A percentile compares a stretch with the other conserved stretches of the same genome.
These are phyloP conservation scores for Rossbeevera mucosa DNA, from an alignment of 768 basidiomycete genomes.

Conservation along the genomic window DNA sequence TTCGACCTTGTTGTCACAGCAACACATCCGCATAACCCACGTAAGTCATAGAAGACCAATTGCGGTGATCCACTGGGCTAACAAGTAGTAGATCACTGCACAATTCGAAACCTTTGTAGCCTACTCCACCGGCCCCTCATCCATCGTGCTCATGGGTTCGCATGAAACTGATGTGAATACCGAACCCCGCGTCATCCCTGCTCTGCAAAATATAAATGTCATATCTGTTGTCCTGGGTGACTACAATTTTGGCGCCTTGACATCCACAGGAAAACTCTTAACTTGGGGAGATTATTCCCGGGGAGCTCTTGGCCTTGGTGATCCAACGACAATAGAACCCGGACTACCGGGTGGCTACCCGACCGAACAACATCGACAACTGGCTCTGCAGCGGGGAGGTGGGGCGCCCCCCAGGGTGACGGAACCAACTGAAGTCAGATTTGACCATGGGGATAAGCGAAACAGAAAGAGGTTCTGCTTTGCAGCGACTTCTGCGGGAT, in stretches of 20 bases:
- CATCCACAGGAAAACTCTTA: constrained; percentile 64
- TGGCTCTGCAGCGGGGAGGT: constrained; percentile 21
- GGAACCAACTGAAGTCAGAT: constrained; percentile 67
- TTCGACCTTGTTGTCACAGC: constrained; percentile 35
- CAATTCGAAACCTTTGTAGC: constrained; percentile 79
- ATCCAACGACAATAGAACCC: constrained; percentile 49
- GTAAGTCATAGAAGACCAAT: constrained; percentile 41
- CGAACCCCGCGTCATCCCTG: constrained; percentile 60
- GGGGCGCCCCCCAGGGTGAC: constrained; percentile 39
- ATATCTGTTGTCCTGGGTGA: constrained; percentile 91
- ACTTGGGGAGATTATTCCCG: constrained; percentile 77
- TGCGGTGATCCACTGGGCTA: not conserved
- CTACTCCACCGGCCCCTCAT: constrained; percentile 66
- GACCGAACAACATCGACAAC: constrained; percentile 33
- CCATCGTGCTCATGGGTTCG: constrained; percentile 72
- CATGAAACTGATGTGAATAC: constrained; percentile 39
- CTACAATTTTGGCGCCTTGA: constrained; percentile 88
- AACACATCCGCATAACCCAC: constrained; percentile 66
- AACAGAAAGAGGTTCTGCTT: constrained; percentile 69
- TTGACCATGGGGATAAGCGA: constrained; percentile 53
- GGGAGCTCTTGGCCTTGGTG: constrained; percentile 85
- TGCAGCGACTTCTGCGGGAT: constrained; percentile 75
- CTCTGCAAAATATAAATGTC: constrained; percentile 69
- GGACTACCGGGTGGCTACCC: constrained; percentile 61
- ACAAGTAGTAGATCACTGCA: constrained; percentile 63